phyloP scores from a whole-genome alignment of 805 yeast genomes.

The Isabelozyma heimii region DNA sequence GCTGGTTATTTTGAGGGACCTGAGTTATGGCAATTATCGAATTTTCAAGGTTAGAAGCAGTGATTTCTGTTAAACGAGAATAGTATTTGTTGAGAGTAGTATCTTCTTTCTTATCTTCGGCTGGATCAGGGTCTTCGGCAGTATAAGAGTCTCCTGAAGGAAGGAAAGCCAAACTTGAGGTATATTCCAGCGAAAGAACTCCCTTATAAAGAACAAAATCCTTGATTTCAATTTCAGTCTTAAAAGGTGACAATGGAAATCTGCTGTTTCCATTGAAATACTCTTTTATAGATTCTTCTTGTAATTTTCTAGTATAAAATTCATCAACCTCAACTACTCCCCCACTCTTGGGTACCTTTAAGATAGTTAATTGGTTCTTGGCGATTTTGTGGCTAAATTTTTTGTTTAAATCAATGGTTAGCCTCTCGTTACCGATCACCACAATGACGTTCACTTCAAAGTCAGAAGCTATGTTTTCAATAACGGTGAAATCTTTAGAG shows the following conservation, averaged over 20 bases:
- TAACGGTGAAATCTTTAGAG: conserved; percentile 47
- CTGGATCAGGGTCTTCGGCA: conserved; percentile 25
- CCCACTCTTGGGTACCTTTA: conserved; percentile 68
- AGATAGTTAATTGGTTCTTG: conserved; percentile 34
- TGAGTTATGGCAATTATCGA: conserved; percentile 64
- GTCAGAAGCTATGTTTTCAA: conserved; percentile 56
- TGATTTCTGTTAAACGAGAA: conserved; percentile 40
- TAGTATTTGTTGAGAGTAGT: conserved; percentile 32
- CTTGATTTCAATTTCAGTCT: conserved; percentile 66
- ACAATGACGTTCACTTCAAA: conserved; percentile 61
- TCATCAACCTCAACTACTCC: conserved; percentile 80
- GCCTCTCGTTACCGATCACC: conserved; percentile 74
- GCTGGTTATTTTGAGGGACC: conserved; percentile 34
- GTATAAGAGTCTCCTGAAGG: conserved; percentile 43
- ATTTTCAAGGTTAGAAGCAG: conserved; percentile 62
- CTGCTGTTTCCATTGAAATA: conserved; percentile 81
- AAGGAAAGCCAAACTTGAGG: conserved; percentile 35
- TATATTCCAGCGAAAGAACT: conserved; percentile 44
- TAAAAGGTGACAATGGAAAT: conserved; percentile 77
- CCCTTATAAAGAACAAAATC: conserved; percentile 60
- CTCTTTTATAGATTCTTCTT: conserved; percentile 75
- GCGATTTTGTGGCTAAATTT: conserved; percentile 38
- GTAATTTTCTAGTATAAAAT: conserved; percentile 62
- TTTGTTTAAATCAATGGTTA: conserved; percentile 60
- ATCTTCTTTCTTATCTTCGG: conserved; percentile 20